Evolutionary conservation across 2,329 filamentous ascomycete genomes (phyloP).

Genomic region (Beauveria caledonica): DNA sequence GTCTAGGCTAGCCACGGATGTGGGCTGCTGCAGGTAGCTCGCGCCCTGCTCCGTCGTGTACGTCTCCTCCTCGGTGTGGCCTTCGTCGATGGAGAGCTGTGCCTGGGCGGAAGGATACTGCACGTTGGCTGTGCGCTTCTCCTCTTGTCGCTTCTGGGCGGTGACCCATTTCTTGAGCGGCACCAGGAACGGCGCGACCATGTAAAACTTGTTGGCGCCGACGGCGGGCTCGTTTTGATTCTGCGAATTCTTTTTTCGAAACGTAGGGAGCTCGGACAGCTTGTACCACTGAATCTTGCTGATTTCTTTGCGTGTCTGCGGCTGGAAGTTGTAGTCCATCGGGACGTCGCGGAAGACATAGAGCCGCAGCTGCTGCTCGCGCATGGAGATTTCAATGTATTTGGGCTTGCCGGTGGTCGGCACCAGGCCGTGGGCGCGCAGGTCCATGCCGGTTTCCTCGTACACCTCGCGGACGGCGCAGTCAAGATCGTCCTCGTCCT

Average conservation of each 20-base stretch:
- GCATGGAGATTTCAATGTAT: slow-evolving; percentile 80
- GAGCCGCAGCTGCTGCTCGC: slow-evolving; percentile 84
- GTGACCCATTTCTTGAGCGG: slow-evolving; percentile 84
- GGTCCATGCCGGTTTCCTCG: slow-evolving; percentile 90
- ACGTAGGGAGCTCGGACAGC: slow-evolving; percentile 76
- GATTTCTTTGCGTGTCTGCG: slow-evolving; percentile 91
- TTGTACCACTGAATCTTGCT: slow-evolving; percentile 96
- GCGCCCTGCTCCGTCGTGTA: slow-evolving; percentile 24
- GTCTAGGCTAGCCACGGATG: slow-evolving; percentile 37
- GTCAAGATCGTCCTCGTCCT: slow-evolving; percentile 87
- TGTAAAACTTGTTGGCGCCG: slow-evolving; percentile 87
- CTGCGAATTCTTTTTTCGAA: slow-evolving; percentile 59
- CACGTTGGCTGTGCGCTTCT: slow-evolving; percentile 33
- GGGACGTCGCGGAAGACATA: slow-evolving; percentile 88
- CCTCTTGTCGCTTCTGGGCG: slow-evolving; percentile 70
- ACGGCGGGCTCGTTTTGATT: slow-evolving; percentile 48
- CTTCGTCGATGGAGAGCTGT: slow-evolving; percentile 40
- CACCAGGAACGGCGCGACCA: slow-evolving; percentile 88
- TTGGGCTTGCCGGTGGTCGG: slow-evolving; percentile 64
- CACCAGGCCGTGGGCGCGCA: slow-evolving; percentile 67
- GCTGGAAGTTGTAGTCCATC: slow-evolving; percentile 79
- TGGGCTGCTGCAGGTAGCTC: slow-evolving; percentile 21
- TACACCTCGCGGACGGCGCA: slow-evolving; percentile 92
- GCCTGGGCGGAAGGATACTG: slow-evolving; percentile 35
- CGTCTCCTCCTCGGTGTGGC: slow-evolving; percentile 55